Conservation (phyloP, 208 protist species). For the Wallacemonas collosoma region DNA sequence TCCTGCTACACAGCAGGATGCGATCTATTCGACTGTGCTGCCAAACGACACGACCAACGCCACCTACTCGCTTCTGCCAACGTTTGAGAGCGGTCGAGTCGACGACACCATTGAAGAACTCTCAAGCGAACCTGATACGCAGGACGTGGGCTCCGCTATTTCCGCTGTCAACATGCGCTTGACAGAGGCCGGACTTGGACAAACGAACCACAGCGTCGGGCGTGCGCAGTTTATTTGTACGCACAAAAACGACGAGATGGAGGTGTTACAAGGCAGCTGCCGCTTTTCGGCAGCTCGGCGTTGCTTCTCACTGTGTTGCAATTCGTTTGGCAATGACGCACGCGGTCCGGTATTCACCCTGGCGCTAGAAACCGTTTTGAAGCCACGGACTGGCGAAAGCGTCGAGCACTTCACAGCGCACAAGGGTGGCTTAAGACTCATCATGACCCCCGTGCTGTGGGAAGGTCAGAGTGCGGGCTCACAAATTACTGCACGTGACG, state of each 20-base stretch:
- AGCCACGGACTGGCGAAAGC: conserved; percentile 59
- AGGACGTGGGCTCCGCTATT: conserved; percentile 39
- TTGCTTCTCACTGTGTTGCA: conserved; percentile 69
- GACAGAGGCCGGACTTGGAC: conserved; percentile 56
- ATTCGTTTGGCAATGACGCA: conserved; percentile 37
- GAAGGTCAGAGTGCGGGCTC: conserved; percentile 52
- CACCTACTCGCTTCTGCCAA: background rate
- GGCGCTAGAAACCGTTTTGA: conserved; percentile 42
- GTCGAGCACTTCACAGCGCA: conserved; percentile 48
- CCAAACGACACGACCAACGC: conserved; percentile 18
- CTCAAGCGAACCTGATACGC: background rate
- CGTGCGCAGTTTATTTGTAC: conserved; percentile 65
- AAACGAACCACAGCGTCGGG: conserved; percentile 63
- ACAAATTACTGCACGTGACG: conserved; percentile 59
- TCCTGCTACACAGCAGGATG: too few relatives aligned
- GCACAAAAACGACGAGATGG: conserved; percentile 60
- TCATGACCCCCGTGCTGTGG: conserved; percentile 66
- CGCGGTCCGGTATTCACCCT: conserved; percentile 70
- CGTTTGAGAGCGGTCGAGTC: background rate
- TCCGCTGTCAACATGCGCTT: conserved; percentile 45
- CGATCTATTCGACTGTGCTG: background rate
- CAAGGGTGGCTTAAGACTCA: conserved; percentile 52
- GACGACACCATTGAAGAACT: conserved; percentile 19
- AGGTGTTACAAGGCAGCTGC: conserved; percentile 66
- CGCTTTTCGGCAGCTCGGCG: conserved; percentile 59